These are phyloP conservation scores for Penicillium mononematosum DNA, from an alignment of 495 filamentous ascomycete genomes.

Conservation along the genomic window DNA sequence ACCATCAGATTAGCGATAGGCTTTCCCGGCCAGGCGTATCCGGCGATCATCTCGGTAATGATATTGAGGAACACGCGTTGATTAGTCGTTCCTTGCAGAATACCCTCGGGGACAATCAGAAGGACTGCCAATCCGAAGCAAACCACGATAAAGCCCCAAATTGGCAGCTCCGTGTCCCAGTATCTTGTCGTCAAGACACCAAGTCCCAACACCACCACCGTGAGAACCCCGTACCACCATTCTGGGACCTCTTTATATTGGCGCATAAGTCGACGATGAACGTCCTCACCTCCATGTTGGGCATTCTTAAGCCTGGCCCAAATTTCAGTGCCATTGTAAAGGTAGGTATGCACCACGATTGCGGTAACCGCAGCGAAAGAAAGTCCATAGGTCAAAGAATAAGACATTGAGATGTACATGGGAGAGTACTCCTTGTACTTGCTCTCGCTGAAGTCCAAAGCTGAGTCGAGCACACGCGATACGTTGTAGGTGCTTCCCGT, in stretches of 20 bases:
- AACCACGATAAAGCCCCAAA: slow-evolving; percentile 76
- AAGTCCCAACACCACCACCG: slow-evolving; percentile 67
- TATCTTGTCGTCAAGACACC: slow-evolving; percentile 39
- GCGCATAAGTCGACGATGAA: slow-evolving; percentile 32
- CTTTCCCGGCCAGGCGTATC: slow-evolving; percentile 70
- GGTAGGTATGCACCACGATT: slow-evolving; percentile 57
- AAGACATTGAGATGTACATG: slow-evolving; percentile 62
- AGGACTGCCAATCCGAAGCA: slow-evolving; percentile 57
- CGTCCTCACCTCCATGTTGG: slow-evolving; percentile 51
- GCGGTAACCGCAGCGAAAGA: slow-evolving; percentile 63
- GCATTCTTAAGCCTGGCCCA: slow-evolving; percentile 56
- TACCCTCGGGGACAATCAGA: slow-evolving; percentile 79
- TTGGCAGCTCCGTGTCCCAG: slow-evolving; percentile 70
- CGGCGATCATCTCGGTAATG: slow-evolving; percentile 75
- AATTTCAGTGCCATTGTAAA: slow-evolving; percentile 58
- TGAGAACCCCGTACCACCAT: slow-evolving; percentile 62
- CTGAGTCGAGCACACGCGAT: slow-evolving; percentile 48
- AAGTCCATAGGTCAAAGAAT: slow-evolving; percentile 59
- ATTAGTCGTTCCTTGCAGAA: slow-evolving; percentile 83
- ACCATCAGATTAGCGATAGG: slow-evolving; percentile 87
- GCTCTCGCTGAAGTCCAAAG: slow-evolving; percentile 51
- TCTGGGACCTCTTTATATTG: slow-evolving; percentile 32
- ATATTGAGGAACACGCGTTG: slow-evolving; percentile 60
- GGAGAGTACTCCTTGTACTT: slow-evolving; percentile 62
- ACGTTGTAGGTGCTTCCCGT: slow-evolving; percentile 57